phyloP scores from a whole-genome alignment of 805 yeast genomes.

The Candida sanyiensis region DNA sequence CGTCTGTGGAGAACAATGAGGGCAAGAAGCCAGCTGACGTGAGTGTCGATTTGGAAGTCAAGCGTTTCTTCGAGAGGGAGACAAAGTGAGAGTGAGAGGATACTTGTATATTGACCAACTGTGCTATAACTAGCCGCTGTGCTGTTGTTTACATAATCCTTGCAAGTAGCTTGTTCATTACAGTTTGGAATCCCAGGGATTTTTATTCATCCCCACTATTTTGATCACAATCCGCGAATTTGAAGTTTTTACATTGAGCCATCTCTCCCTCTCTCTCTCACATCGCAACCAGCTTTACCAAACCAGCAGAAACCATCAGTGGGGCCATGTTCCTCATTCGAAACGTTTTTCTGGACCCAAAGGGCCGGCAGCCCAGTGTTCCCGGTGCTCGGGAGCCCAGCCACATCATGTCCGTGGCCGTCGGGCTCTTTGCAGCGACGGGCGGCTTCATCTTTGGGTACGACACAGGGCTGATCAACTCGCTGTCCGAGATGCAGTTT shows the following conservation, averaged over 20 bases:
- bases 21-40: constrained; percentile 52
- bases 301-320: background rate
- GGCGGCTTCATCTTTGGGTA: constrained; percentile 90
- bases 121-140: no score
- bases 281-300: no score
- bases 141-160: no score
- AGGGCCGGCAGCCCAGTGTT: constrained; percentile 5
- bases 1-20: constrained; percentile 37
- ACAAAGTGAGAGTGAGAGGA: constrained; percentile 1
- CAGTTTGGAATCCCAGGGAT: no score
- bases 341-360: constrained; percentile 19
- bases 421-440: constrained; percentile 80
- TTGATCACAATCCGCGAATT: no score
- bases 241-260: no score
- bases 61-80: constrained; percentile 3
- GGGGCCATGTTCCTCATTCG: constrained; percentile 14
- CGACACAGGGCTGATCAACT: constrained; percentile 83
- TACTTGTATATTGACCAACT: no score
- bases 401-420: constrained; percentile 58
- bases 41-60: constrained; percentile 47
- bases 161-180: no score
- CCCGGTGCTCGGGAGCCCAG: constrained; percentile 38
- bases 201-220: no score
- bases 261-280: no score
- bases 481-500: constrained; percentile 68